Percentiles rank a stretch among this genome's conserved stretches.
These are phyloP conservation scores for Colletotrichum somersetense DNA, from an alignment of 2,329 filamentous ascomycete genomes.

Conservation along the genomic window DNA sequence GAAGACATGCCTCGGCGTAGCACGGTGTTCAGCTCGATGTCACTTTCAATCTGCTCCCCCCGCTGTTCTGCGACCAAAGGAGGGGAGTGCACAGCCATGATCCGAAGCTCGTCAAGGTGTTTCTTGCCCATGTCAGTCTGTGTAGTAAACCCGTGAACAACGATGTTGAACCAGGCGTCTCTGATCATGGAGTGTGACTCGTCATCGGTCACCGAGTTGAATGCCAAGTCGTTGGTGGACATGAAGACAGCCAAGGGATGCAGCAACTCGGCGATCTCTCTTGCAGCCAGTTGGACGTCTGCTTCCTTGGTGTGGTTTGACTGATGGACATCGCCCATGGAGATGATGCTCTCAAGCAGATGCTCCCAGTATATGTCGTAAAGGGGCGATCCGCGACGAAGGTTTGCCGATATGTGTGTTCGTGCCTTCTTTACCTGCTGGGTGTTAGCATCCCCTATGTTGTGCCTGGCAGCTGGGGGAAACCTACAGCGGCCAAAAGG, in stretches of 20 bases:
- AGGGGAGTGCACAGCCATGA: conserved; percentile 88
- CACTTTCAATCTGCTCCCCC: conserved; percentile 91
- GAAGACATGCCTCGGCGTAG: conserved; percentile 86
- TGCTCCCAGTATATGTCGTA: conserved; percentile 88
- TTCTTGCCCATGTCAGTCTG: conserved; percentile 79
- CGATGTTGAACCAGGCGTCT: conserved; percentile 98
- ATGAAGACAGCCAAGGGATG: conserved; percentile 90
- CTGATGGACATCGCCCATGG: conserved; percentile 87
- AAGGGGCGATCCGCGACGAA: conserved; percentile 77
- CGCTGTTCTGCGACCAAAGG: conserved; percentile 90
- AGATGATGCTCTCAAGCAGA: conserved; percentile 87
- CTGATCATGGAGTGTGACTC: conserved; percentile 80
- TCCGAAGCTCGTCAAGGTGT: conserved; percentile 81
- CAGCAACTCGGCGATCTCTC: conserved; percentile 88
- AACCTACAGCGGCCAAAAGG: conserved; percentile 78
- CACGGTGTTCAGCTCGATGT: conserved; percentile 96
- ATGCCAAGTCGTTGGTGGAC: conserved; percentile 71
- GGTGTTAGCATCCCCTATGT: neutral
- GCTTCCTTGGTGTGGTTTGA: conserved; percentile 79
- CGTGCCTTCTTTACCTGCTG: conserved; percentile 80
- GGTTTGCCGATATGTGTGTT: conserved; percentile 79
- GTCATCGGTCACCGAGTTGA: conserved; percentile 67
- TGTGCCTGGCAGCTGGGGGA: conserved; percentile 34
- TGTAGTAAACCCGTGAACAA: conserved; percentile 89
- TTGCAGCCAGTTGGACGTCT: conserved; percentile 84